phyloP scores from a whole-genome alignment of 305 asterid genomes.

The Solanum chacoense region DNA sequence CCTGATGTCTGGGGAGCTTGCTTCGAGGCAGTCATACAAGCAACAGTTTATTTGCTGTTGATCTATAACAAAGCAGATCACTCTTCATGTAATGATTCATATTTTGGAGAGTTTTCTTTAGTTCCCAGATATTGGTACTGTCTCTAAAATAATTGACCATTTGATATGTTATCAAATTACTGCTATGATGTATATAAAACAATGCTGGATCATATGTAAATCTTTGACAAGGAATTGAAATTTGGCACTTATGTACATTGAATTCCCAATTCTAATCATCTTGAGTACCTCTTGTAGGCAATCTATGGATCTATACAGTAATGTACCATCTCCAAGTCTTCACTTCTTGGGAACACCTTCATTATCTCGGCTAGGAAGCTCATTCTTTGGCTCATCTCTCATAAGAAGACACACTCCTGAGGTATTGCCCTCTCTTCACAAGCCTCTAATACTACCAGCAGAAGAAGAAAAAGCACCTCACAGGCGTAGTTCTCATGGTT shows the following conservation, averaged over 20 bases:
- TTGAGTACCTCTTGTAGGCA: conserved; percentile 52
- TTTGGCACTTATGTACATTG: background rate
- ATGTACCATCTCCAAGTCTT: conserved; percentile 83
- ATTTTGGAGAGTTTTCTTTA: background rate
- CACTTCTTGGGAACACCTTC: conserved; percentile 76
- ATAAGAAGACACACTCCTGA: conserved; percentile 77
- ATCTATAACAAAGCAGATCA: background rate
- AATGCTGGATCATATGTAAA: background rate
- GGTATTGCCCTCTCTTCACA: conserved; percentile 51
- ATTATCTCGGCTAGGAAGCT: conserved; percentile 56
- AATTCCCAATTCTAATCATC: background rate
- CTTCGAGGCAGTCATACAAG: background rate
- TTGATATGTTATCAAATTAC: background rate
- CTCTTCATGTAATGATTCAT: background rate
- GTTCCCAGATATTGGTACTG: background rate
- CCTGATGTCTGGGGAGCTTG: background rate
- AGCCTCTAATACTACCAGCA: conserved; percentile 46
- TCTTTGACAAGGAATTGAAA: background rate
- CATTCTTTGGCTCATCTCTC: conserved; percentile 60
- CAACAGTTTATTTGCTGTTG: background rate
- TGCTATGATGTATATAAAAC: background rate
- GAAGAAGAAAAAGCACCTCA: conserved; percentile 44
- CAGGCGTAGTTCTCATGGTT: conserved; percentile 53
- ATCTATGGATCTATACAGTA: conserved; percentile 81
- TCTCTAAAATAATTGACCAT: background rate